A percentile compares a stretch with the other conserved stretches of the same genome.
Conservation (phyloP, 352 stramenopile genomes). For the Globisporangium nagaii region DNA sequence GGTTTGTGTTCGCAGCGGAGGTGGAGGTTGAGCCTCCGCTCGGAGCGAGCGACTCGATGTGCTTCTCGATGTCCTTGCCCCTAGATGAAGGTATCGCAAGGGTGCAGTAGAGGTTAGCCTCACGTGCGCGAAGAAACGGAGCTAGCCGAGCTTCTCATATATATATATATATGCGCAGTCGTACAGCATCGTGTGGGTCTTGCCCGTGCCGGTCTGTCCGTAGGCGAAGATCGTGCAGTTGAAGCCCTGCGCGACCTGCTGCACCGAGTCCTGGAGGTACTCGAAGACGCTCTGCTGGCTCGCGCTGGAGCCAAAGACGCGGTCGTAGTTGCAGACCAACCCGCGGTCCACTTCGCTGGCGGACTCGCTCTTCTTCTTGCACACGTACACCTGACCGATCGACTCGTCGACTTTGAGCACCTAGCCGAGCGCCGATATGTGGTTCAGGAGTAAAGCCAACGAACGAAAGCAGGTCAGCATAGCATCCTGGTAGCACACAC, state of each 20-base stretch:
- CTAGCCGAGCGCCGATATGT: not conserved
- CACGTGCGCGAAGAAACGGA: not conserved
- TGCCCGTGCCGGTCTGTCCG: conserved; percentile 86
- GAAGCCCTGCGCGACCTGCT: conserved; percentile 80
- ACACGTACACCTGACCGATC: conserved; percentile 31
- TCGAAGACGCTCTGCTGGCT: conserved; percentile 73
- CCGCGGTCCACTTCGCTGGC: conserved; percentile 47
- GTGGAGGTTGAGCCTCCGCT: not conserved
- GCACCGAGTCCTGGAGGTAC: conserved; percentile 60
- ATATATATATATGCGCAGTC: not conserved
- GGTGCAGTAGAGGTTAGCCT: too few relatives aligned
- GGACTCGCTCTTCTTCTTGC: conserved; percentile 38
- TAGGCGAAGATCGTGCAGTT: conserved; percentile 92
- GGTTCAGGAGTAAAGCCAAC: not conserved
- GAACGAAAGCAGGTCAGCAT: not conserved
- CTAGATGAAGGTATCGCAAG: conserved; percentile 6
- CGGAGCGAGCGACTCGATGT: conserved; percentile 15
- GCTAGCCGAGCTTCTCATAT: too few relatives aligned
- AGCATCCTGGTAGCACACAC: not conserved
- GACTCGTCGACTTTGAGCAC: conserved; percentile 29
- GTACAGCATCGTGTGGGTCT: conserved; percentile 89
- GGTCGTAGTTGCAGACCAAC: conserved; percentile 61
- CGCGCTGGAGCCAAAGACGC: conserved; percentile 53
- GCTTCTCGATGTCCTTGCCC: conserved; percentile 52
- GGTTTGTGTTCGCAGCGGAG: conserved; percentile 7